Percentiles rank a stretch among this genome's conserved stretches.
Evolutionary conservation across 345 rosid species (phyloP).

Genomic region (sweet orange (Citrus sinensis)): DNA sequence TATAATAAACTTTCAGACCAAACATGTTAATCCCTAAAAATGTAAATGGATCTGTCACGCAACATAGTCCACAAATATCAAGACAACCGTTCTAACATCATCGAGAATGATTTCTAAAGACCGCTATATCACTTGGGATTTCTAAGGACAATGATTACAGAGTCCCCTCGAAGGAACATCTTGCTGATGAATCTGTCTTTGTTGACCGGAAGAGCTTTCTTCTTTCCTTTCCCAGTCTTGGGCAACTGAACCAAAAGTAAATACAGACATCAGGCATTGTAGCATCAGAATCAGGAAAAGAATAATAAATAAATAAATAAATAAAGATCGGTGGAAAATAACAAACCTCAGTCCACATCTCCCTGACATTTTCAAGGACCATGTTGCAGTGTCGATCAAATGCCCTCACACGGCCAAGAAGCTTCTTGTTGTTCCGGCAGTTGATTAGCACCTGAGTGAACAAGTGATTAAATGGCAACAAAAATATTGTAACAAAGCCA

Average conservation of each 20-base stretch:
- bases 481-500: not conserved
- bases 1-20: not conserved
- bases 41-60: not conserved
- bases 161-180: slow-evolving; percentile 96
- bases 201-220: slow-evolving; percentile 88
- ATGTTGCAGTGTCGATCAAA: slow-evolving; percentile 97
- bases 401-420: slow-evolving; percentile 90
- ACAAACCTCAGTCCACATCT: slow-evolving; percentile 98
- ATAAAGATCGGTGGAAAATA: not conserved
- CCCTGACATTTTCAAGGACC: slow-evolving; percentile 97
- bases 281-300: not conserved
- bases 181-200: slow-evolving; percentile 94
- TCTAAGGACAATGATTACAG: slow-evolving; percentile 94
- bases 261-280: not conserved
- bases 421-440: slow-evolving; percentile 82
- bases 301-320: not conserved
- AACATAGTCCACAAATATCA: not conserved
- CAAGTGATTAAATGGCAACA: not conserved
- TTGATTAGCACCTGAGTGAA: slow-evolving; percentile 68
- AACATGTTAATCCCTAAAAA: not conserved
- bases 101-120: not conserved
- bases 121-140: slow-evolving; percentile 60
- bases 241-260: slow-evolving; percentile 50
- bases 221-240: slow-evolving; percentile 97
- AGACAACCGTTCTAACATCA: not conserved